Conservation (phyloP, 805 yeast species). For the Tetrapisispora namnaoensis region DNA sequence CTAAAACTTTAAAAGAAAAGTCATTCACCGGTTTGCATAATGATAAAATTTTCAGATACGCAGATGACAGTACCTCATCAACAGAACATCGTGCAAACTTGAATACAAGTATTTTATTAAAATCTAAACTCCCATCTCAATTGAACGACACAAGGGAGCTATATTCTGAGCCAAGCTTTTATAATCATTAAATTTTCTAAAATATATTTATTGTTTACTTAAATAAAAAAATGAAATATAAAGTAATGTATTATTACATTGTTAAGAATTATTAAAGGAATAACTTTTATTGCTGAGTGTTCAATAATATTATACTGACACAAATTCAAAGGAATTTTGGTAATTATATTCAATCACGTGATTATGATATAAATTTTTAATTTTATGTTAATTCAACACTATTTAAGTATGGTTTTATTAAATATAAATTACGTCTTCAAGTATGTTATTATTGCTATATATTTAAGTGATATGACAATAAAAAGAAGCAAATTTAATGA, state of each 20-base stretch:
- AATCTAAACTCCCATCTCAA: constrained; percentile 1
- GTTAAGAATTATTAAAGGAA: neutral
- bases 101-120: neutral
- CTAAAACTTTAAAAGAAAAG: constrained; percentile 6
- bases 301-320: too few relatives aligned
- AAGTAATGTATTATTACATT: neutral
- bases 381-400: too few relatives aligned
- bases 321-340: too few relatives aligned
- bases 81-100: neutral
- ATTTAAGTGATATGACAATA: too few relatives aligned
- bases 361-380: neutral
- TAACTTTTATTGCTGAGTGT: too few relatives aligned
- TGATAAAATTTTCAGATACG: neutral
- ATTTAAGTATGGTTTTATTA: too few relatives aligned
- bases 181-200: neutral
- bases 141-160: neutral
- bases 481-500: too few relatives aligned
- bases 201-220: neutral
- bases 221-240: neutral
- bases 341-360: neutral
- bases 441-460: too few relatives aligned
- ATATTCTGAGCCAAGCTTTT: constrained; percentile 4
- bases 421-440: too few relatives aligned
- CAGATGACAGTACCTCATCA: neutral
- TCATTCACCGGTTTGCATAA: neutral